Evolutionary conservation across 1,284 basidiomycete species (phyloP).

Genomic region (Pterulicium gracile): DNA sequence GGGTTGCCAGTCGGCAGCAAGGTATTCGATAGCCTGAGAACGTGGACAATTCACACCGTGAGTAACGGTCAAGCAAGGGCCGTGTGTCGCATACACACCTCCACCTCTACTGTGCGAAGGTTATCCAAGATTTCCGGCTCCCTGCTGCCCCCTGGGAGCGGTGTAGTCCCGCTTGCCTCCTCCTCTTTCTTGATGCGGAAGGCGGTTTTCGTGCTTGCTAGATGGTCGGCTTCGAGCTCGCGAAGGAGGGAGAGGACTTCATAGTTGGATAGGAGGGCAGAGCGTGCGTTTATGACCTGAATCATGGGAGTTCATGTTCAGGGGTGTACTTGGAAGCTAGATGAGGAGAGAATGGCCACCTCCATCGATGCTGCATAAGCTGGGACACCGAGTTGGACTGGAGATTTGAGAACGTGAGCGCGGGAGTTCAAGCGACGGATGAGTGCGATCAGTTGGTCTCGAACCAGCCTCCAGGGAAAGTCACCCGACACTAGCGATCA

Average conservation of each 20-base stretch:
- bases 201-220: constrained; percentile 51
- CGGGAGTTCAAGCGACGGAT: no score
- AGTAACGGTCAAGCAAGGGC: neutral
- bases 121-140: constrained; percentile 61
- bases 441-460: no score
- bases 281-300: constrained; percentile 73
- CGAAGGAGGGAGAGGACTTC: constrained; percentile 78
- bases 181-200: constrained; percentile 65
- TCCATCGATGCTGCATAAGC: no score
- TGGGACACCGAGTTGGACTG: no score
- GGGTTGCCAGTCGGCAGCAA: constrained; percentile 65
- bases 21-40: constrained; percentile 69
- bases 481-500: no score
- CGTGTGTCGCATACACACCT: constrained; percentile 38
- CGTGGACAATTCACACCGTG: constrained; percentile 7
- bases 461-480: no score
- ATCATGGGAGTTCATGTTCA: no score
- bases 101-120: constrained; percentile 79
- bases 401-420: no score
- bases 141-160: constrained; percentile 19
- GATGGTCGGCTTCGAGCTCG: constrained; percentile 65
- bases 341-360: no score
- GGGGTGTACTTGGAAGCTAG: no score
- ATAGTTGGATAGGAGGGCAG: constrained; percentile 76
- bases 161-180: constrained; percentile 27